phyloP scores from a whole-genome alignment of 208 protist genomes.

The Trypanosoma platydactyli region DNA sequence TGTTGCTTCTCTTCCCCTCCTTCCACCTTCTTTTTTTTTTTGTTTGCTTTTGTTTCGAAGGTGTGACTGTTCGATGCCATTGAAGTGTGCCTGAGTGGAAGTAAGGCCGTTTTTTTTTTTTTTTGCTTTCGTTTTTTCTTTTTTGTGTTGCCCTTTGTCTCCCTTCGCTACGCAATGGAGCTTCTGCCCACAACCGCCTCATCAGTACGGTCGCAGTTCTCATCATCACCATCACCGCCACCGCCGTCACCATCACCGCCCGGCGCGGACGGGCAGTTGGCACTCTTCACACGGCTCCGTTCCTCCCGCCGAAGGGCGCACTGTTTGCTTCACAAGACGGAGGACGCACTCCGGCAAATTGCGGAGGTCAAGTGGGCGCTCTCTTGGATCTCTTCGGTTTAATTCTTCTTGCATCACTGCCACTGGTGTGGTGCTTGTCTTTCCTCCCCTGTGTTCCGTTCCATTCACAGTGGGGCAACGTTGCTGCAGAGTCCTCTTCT shows the following conservation, averaged over 20 bases:
- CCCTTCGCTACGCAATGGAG: too few relatives aligned
- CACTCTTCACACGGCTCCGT: slow-evolving; percentile 17
- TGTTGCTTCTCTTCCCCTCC: slow-evolving; percentile 1
- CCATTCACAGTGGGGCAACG: neutral
- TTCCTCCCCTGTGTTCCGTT: neutral
- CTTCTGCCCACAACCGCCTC: too few relatives aligned
- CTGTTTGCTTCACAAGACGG: slow-evolving; percentile 6
- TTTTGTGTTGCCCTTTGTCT: neutral
- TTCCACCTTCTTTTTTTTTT: neutral
- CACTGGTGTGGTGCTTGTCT: slow-evolving; percentile 1
- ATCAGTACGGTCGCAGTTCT: too few relatives aligned
- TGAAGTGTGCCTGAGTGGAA: too few relatives aligned
- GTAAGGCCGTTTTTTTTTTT: too few relatives aligned
- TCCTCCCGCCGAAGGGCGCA: slow-evolving; percentile 1
- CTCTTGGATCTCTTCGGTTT: slow-evolving; percentile 1
- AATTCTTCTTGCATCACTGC: neutral
- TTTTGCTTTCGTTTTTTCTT: too few relatives aligned
- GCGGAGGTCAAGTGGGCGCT: slow-evolving; percentile 15
- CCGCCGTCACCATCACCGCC: neutral
- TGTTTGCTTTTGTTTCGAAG: slow-evolving; percentile 12
- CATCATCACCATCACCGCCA: neutral
- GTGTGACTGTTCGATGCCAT: too few relatives aligned
- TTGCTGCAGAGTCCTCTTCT: too few relatives aligned
- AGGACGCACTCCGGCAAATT: slow-evolving; percentile 4
- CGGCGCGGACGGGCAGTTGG: slow-evolving; percentile 15